phyloP scores from a whole-genome alignment of 352 stramenopile species.

The Phytopythium delawarense region DNA sequence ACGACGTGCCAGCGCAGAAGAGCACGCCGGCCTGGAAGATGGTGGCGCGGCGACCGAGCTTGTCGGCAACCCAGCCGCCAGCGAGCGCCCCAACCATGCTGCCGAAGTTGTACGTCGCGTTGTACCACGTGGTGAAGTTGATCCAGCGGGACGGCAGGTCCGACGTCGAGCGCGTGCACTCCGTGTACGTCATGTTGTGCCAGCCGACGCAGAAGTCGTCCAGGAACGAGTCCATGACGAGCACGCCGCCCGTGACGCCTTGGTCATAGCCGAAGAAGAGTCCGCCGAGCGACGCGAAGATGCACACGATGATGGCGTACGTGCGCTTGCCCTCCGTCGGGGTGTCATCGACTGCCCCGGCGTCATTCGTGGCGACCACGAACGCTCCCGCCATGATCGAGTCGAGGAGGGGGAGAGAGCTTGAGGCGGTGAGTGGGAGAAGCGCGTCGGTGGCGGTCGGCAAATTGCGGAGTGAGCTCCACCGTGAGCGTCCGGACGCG shows the following conservation, averaged over 20 bases:
- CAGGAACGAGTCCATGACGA: conserved; percentile 35
- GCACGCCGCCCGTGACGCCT: conserved; percentile 30
- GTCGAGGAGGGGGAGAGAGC: neutral
- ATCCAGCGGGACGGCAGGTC: conserved; percentile 22
- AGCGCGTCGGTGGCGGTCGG: neutral
- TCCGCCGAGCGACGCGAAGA: conserved; percentile 34
- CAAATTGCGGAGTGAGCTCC: conserved; percentile 1
- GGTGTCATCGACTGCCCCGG: neutral
- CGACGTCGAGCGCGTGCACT: conserved; percentile 13
- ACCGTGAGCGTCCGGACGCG: neutral
- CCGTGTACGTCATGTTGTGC: conserved; percentile 17
- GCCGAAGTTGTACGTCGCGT: conserved; percentile 31
- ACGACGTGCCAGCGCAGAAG: conserved; percentile 27
- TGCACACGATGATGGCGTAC: conserved; percentile 34
- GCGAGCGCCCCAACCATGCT: conserved; percentile 29
- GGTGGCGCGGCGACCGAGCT: conserved; percentile 24
- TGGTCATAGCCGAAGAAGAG: conserved; percentile 43
- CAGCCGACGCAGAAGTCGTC: conserved; percentile 29
- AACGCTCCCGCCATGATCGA: conserved; percentile 7
- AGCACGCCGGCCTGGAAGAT: conserved; percentile 29
- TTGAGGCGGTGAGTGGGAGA: neutral
- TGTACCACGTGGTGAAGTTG: conserved; percentile 29
- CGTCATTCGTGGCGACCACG: conserved; percentile 2
- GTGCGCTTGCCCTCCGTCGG: conserved; percentile 21
- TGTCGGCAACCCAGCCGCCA: conserved; percentile 24